Base-by-base conservation (phyloP, 345 rosid species). In the Eucalyptus microcorys region DNA sequence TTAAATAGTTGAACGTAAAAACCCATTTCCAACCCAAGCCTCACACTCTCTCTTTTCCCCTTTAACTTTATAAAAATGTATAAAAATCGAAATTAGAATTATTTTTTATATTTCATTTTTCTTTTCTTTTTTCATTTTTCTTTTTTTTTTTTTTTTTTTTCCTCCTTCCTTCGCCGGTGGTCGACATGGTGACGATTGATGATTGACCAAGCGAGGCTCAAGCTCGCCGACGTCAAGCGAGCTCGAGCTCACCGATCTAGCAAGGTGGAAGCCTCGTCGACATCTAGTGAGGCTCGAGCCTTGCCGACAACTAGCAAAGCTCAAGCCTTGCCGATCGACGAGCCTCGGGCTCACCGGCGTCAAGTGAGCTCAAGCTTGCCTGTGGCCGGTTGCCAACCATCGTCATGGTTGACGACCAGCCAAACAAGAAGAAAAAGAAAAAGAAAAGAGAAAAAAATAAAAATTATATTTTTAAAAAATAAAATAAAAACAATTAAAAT, bases 161-260 rank as follows among this genome's bases (percentile, higher is more conserved):
- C 8, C 1, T 50, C 55, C 24, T 52, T 52, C 24, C 10, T 52
- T 52, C 0, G 24, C 57, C 0, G 1, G 1, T 52, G 2, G 10
- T 52, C 10, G 0, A 1, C 55, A 52, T 19, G 24, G 55, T 1
- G 2, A 52, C 10, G 0, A 52, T 52, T 2, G 2, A 52, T 0
- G 1, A 52, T 52, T 2, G 1, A 52, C 24, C 57, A 19, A 52
- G 57, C 0, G 4, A 52, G 57, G 57, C 57, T 52, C 57, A 52
- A 52, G 1, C 10, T 52, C 8, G 4, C 53, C 3, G 0, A 0
- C 1, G 3, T 50, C 21, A 1, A 0, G 21, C 8, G 0, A 50
- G 52, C 52, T 49, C 3, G 7, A 49, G 50, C 17, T 49, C 2
- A 0, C 10, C 2, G 0, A 52, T 19, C 9, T 52, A 0, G 24